These are phyloP conservation scores for Tricholoma hemisulphureum DNA, from an alignment of 768 basidiomycete genomes.

Conservation along the genomic window DNA sequence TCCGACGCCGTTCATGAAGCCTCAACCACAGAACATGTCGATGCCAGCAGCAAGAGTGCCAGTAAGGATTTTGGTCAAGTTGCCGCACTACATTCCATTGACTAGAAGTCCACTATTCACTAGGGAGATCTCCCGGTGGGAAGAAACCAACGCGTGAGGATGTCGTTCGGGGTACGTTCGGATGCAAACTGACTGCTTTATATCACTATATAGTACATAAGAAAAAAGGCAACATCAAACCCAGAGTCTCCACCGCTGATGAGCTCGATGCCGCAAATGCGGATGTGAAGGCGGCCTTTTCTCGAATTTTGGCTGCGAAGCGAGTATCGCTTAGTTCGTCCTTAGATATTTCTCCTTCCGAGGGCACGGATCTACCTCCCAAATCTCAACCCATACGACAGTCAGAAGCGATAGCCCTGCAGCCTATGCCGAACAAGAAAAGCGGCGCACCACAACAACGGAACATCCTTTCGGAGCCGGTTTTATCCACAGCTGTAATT, in stretches of 20 bases:
- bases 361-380: background rate
- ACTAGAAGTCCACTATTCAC: background rate
- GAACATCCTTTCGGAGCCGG: background rate
- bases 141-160: background rate
- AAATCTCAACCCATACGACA: background rate
- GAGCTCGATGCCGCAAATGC: conserved; percentile 13
- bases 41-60: background rate
- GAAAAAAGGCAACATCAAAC: conserved; percentile 6
- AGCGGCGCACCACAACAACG: background rate
- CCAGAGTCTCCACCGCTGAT: conserved; percentile 5
- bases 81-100: background rate
- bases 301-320: conserved; percentile 15
- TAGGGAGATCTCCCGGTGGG: background rate
- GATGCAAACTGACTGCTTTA: background rate
- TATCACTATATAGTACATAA: background rate
- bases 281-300: conserved; percentile 11
- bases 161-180: background rate
- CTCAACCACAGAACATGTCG: background rate
- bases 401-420: background rate
- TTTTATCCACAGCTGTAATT: background rate
- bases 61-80: background rate
- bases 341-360: background rate
- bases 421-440: background rate
- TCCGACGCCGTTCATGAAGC: background rate
- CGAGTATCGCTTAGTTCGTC: conserved; percentile 5